Base-by-base conservation (phyloP, 2,329 filamentous ascomycete genomes). In the Xylaria sp. region DNA sequence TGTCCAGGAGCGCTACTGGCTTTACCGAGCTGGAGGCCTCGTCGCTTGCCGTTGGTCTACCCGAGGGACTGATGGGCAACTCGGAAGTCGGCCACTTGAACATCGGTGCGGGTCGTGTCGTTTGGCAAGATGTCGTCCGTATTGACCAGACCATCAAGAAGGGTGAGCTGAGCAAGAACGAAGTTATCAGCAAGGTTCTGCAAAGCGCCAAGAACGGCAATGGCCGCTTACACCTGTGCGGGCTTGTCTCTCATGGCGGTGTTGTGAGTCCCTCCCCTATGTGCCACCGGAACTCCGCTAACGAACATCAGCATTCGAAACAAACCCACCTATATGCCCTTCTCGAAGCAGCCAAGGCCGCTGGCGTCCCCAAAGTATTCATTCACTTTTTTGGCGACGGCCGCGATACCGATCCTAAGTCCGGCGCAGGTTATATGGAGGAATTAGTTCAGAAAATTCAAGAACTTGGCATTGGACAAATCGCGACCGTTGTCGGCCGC, bases 301-400 rank as follows among this genome's bases (percentile, higher is more conserved):
- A 63, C 38, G 4, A 38, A 22, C 42, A 9, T 11, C 25, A 90
- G 88, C 96, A 99, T 86, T 90, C 94, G 72, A 96, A 99, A 85
- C 96, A 97, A 84, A 91, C 91, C 70, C 96, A 99, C 80, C 86
- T 99, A 66, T 92, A 96, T 77, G 90, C 90, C 64, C 88, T 99
- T 42, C 88, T 99, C 72, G 88, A 92, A 80, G 92, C 96, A 42
- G 96, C 96, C 77, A 97, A 97, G 86, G 90, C 92, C 75, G 89
- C 92, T 77, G 89, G 88, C 54, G 88, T 99, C 38, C 93, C 94
- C 73, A 86, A 98, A 76, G 94, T 99, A 75, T 98, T 91, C 85
- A 96, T 99, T 78, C 96, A 99, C 87, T 98, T 98, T 88, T 98
- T 99, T 78, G 96, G 93, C 71, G 96, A 99, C 81, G 96, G 96